Evolutionary conservation across 805 yeast species (phyloP).

Genomic region (Ascoidea rubescens): DNA sequence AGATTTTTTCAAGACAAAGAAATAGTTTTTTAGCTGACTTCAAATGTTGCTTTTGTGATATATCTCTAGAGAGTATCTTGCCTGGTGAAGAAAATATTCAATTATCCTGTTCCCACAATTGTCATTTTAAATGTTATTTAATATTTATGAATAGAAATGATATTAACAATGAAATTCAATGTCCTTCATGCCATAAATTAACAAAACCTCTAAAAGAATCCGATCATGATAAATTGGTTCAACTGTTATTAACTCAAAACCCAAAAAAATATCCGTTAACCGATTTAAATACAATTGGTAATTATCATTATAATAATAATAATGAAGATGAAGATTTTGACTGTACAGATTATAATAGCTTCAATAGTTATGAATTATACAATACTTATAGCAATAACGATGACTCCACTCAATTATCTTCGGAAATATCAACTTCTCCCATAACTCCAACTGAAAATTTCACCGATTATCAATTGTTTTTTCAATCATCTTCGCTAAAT

Average conservation of each 20-base stretch:
- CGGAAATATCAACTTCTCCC: background rate
- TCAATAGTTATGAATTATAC: too few relatives aligned
- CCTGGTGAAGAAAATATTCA: conserved; percentile 3
- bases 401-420: background rate
- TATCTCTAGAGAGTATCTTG: background rate
- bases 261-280: background rate
- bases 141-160: conserved; percentile 3
- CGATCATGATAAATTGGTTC: conserved; percentile 4
- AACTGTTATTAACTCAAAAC: background rate
- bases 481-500: background rate
- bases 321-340: background rate
- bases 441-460: background rate
- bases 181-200: conserved; percentile 3
- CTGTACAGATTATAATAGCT: too few relatives aligned
- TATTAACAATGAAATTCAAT: conserved; percentile 1
- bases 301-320: too few relatives aligned
- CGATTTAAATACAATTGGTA: too few relatives aligned
- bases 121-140: conserved; percentile 8
- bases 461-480: too few relatives aligned
- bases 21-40: background rate
- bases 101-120: conserved; percentile 7
- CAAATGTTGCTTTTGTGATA: background rate
- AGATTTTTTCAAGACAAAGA: background rate
- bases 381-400: background rate
- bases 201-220: conserved; percentile 4